phyloP scores from a whole-genome alignment of 129 eudicot species.

The Chrysanthemum seticuspe region DNA sequence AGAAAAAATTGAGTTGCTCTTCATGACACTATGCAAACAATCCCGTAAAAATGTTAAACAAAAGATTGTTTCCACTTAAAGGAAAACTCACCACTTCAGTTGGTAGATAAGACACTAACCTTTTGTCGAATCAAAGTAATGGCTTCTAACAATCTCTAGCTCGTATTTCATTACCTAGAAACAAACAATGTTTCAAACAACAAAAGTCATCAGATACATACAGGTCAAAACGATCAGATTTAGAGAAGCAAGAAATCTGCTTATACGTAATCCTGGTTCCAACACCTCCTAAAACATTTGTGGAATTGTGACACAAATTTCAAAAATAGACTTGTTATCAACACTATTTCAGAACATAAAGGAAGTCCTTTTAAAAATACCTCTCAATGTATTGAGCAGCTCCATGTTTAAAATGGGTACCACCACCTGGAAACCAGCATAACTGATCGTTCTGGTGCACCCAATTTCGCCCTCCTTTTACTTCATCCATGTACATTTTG shows the following conservation, averaged over 20 bases:
- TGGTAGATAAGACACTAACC: too few relatives aligned
- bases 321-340: background rate
- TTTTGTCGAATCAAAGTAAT: too few relatives aligned
- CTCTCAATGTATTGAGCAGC: constrained; percentile 75
- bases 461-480: constrained; percentile 98
- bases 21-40: too few relatives aligned
- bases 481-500: constrained; percentile 28
- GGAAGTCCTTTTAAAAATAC: constrained; percentile 28
- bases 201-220: too few relatives aligned
- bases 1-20: too few relatives aligned
- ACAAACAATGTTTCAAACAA: too few relatives aligned
- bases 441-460: constrained; percentile 79
- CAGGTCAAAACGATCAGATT: background rate
- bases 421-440: constrained; percentile 98
- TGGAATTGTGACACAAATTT: background rate
- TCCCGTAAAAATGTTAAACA: too few relatives aligned
- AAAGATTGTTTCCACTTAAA: too few relatives aligned
- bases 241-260: background rate
- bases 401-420: constrained; percentile 32
- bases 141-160: too few relatives aligned
- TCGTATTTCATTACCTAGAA: too few relatives aligned
- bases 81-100: too few relatives aligned
- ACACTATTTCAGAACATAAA: background rate
- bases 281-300: constrained; percentile 11
- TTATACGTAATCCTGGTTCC: background rate